Evolutionary conservation across 2,329 filamentous ascomycete species (phyloP), one percentile per base, ranked within the genome.

Genomic region (Fusarium lateritium): DNA sequence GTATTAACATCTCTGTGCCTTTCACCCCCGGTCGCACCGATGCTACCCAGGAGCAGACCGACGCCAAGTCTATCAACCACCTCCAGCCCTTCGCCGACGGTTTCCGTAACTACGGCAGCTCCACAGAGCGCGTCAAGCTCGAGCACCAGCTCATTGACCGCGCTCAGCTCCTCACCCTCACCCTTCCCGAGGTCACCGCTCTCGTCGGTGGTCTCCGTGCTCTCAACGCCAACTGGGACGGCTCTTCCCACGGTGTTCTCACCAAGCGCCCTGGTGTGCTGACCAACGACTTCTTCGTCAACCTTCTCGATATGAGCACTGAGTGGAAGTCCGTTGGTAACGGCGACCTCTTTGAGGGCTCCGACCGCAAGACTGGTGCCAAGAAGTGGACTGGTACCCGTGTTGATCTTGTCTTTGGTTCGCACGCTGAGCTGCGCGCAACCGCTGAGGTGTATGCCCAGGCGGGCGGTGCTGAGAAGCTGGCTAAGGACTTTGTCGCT

Each of bases 251-350:
- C 64, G 92, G 92, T 67, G 85, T 94, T 61, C 85, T 94, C 75
- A 94, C 92, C 67, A 83, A 85, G 73, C 83, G 83, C 6, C 90
- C 91, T 0, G 92, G 92, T 53, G 80, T 86, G 70, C 84, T 94
- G 72, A 92, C 88, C 76, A 94, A 92, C 80, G 92, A 94, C 82
- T 94, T 93, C 86, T 94, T 94, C 76, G 86, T 92, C 79, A 94
- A 94, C 82, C 84, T 94, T 5, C 86, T 94, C 43, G 91, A 94
- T 78, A 87, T 86, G 75, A 82, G 80, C 79, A 92, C 87, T 5
- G 83, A 81, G 43, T 94, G 92, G 92, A 79, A 80, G 39, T 79
- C 80, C 62, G 73, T 74, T 15, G 80, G 80, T 65, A 52, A 62
- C 47, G 76, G 80, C 42, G 90, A 93, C 69, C 49, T 84, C 51